Conservation (phyloP, 345 rosid genomes). For the Jatropha curcas region DNA sequence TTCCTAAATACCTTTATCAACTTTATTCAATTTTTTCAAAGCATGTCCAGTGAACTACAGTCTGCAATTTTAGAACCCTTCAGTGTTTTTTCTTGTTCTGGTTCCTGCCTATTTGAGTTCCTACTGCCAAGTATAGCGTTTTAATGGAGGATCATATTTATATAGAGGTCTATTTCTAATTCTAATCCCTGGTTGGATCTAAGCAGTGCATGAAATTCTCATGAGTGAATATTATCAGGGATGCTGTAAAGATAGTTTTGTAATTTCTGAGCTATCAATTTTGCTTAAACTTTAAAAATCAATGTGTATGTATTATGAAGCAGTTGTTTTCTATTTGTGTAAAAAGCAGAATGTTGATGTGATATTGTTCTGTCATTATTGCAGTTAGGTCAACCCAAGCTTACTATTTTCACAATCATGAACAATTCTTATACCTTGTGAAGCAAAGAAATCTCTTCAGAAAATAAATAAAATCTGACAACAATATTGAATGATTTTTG, state of each 20-base stretch:
- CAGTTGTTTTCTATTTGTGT: background rate
- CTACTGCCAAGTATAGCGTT: no score
- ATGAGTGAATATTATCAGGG: background rate
- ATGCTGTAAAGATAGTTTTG: background rate
- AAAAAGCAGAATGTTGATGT: background rate
- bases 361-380: background rate
- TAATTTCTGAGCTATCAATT: background rate
- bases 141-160: background rate
- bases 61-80: no score
- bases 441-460: background rate
- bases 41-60: background rate
- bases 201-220: background rate
- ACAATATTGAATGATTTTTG: no score
- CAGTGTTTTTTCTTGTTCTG: background rate
- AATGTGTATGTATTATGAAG: background rate
- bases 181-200: background rate
- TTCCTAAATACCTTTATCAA: no score
- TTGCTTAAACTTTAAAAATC: background rate
- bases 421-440: background rate
- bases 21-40: no score
- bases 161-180: background rate
- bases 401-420: background rate
- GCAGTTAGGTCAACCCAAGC: constrained; percentile 1
- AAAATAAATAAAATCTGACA: no score
- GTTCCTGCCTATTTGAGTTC: background rate